phyloP scores from a whole-genome alignment of 139 green algal species.

The Auxenochlorella pyrenoidosa region DNA sequence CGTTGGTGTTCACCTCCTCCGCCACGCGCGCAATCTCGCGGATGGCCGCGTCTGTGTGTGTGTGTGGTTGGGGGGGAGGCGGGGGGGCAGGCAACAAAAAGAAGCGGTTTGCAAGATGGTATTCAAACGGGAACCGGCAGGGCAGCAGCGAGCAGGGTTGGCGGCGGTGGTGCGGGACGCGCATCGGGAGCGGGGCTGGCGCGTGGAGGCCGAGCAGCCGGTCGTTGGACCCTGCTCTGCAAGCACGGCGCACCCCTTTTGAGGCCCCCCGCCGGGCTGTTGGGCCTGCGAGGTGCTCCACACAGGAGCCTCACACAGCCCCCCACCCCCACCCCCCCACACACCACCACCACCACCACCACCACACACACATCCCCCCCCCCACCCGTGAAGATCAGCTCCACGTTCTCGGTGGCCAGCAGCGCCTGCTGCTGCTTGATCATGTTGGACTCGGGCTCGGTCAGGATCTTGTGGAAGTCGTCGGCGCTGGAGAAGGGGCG shows the following conservation, averaged over 20 bases:
- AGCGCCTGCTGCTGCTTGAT: conserved; percentile 94
- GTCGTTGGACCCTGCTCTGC: no score
- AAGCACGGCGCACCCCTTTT: no score
- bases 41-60: conserved; percentile 68
- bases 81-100: neutral
- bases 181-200: no score
- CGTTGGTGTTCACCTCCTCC: conserved; percentile 80
- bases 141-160: no score
- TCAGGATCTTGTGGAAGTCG: conserved; percentile 72
- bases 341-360: no score
- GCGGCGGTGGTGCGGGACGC: no score
- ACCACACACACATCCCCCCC: neutral
- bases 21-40: conserved; percentile 80
- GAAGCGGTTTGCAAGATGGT: no score
- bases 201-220: no score
- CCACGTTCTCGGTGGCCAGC: conserved; percentile 89
- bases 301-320: neutral
- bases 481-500: neutral
- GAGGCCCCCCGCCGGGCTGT: no score
- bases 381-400: conserved; percentile 85
- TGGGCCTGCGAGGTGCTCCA: neutral
- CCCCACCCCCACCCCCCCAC: neutral
- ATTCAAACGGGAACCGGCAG: no score
- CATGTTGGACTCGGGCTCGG: conserved; percentile 82
- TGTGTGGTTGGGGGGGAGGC: conserved; percentile 24